Base-by-base conservation (phyloP, 2,329 filamentous ascomycete genomes). In the Blastomyces gilchristii region DNA sequence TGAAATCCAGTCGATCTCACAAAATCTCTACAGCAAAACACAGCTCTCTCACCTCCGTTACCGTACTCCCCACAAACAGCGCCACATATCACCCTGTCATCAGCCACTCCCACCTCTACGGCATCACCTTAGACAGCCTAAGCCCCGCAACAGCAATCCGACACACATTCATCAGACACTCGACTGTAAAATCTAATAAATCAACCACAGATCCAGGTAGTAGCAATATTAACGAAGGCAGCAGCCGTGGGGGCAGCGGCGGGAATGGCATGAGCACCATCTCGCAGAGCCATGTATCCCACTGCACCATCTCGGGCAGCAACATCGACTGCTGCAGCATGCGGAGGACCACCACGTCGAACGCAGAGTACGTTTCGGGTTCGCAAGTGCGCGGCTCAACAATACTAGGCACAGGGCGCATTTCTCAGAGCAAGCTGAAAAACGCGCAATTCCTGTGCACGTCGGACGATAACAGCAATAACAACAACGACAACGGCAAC, bases 171-270 rank as follows among this genome's bases (percentile, higher is more conserved):
- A 28, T 59, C 8, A 31, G 31, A 22, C 39, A 59, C 14, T 34
- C 57, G 49, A 59, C 57, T 37, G 14, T 59, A 14, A 49, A 49
- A 49, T 59, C 57, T 28, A 18, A 45, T n/a, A 57, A 25, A 22
- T 22, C 34, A 16, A 41, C 0, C 41, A 57, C 54, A 25, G 54
- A 28, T 16, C 9, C n/a, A 18, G 34, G 18, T 1, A 34, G 56
- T 43, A 43, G 18, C 39, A 41, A 28, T 45, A 58, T 31, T 31
- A 39, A 18, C 9, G 41, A 45, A 6, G 14, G 37, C 34, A 25
- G 25, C 43, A n/a, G 14, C 39, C 8, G 39, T 41, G 31, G 22
- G 22, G 4, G 0, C 4, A 31, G 14, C 41, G 8, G 39, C 57
- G 16, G 18, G 18, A 22, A 49, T 22, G 43, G 50, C 28, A 43